A percentile compares a stretch with the other conserved stretches of the same genome.
These are phyloP conservation scores for Periconia sp. DNA, from an alignment of 2,329 filamentous ascomycete species.

Conservation along the genomic window DNA sequence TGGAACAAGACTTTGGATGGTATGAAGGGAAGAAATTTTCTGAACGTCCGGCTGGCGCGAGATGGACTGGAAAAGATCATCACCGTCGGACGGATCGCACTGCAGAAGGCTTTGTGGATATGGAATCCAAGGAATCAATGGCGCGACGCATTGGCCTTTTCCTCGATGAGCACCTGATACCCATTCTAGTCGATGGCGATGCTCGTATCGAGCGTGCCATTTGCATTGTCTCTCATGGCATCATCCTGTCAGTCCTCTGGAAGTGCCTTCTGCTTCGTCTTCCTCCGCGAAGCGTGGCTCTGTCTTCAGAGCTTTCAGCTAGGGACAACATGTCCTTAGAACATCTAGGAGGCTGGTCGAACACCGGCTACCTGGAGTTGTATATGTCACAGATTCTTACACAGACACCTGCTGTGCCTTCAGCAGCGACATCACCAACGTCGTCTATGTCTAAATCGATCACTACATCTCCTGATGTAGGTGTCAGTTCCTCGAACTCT, in stretches of 20 bases:
- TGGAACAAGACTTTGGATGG: slow-evolving; percentile 77
- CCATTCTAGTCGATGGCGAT: slow-evolving; percentile 54
- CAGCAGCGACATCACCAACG: background rate
- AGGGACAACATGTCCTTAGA: slow-evolving; percentile 52
- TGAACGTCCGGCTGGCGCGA: slow-evolving; percentile 46
- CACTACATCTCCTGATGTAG: no score
- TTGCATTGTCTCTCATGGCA: slow-evolving; percentile 81
- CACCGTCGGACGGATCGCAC: slow-evolving; percentile 48
- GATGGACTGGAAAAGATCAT: slow-evolving; percentile 46
- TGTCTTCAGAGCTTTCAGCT: slow-evolving; percentile 52
- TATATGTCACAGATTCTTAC: slow-evolving; percentile 28
- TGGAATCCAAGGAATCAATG: slow-evolving; percentile 75
- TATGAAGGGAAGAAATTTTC: slow-evolving; percentile 69
- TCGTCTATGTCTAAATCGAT: no score
- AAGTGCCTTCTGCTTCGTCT: slow-evolving; percentile 65
- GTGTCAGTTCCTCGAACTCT: no score
- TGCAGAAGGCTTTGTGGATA: slow-evolving; percentile 57
- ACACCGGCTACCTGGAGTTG: slow-evolving; percentile 67
- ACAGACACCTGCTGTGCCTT: background rate
- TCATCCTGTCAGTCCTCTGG: slow-evolving; percentile 76
- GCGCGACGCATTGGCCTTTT: slow-evolving; percentile 68
- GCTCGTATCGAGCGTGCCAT: slow-evolving; percentile 51
- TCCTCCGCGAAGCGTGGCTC: slow-evolving; percentile 50
- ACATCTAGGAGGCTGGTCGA: slow-evolving; percentile 66
- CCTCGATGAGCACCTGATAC: slow-evolving; percentile 67